Base-by-base conservation (phyloP, 2,329 filamentous ascomycete genomes). In the Emericellopsis atlantica region DNA sequence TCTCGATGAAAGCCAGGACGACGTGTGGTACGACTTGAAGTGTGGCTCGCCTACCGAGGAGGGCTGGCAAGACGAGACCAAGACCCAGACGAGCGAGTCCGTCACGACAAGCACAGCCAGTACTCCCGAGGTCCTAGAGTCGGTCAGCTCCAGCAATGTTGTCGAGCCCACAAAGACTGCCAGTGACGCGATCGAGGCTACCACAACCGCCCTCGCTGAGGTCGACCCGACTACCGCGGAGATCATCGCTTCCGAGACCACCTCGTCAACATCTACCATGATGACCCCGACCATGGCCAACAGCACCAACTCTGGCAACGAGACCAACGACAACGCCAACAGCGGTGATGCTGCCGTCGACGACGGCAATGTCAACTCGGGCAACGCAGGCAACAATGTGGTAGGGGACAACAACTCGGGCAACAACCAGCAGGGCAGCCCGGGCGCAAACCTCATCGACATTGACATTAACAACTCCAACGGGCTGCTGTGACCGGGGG, bases 1-100 rank as follows among this genome's bases (percentile, higher is more conserved):
- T 18, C 48, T 62, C 32, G 52, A 59, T 46, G 44, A 49, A 29
- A 41, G 49, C 26, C 49, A 54, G 46, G 45, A 51, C 16, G 52
- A 55, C 35, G 43, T 44, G 35, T 64, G 60, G 60, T 62, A 53
- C 40, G 61, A 64, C 42, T 43, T 62, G 16, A 48, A 42, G 7
- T 64, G 60, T 44, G 61, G 59, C 15, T 54, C 58, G 18, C 60
- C 60, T n/a, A 48, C 38, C 12, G 45, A 46, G 14, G 36, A 50
- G 32, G 40, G 44, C 38, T 57, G 51, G 54, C 8, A 9, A 12
- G 26, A 29, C 26, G 26, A 12, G 9, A 7, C 3, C 9, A 7
- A 9, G 26, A 6, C 26, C 9, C 26, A 29, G 12, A 29, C 26
- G 26, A 29, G 26, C 26, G 26, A 29, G 26, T 4, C 26, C 12